Evolutionary conservation across 2,329 filamentous ascomycete species (phyloP).

Genomic region (Fusarium sp.): DNA sequence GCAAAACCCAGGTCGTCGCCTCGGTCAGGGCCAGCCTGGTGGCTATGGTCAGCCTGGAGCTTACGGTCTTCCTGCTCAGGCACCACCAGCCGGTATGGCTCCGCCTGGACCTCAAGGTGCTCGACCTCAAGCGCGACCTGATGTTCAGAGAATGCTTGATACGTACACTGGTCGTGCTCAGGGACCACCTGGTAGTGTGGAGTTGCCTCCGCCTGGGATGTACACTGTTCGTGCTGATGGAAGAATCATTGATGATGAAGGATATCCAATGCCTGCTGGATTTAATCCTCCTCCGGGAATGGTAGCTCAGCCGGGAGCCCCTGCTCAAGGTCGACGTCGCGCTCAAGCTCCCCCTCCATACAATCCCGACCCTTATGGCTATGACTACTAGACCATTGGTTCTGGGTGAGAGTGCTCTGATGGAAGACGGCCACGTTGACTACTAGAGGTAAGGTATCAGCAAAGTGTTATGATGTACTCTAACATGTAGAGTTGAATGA

Average conservation of each 20-base stretch:
- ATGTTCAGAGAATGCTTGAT: not conserved
- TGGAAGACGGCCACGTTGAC: rapidly evolving
- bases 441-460: not conserved
- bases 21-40: not conserved
- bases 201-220: not conserved
- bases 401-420: rapidly evolving
- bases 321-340: not conserved
- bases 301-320: not conserved
- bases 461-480: too few relatives aligned
- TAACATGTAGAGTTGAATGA: not conserved
- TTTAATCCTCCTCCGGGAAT: not conserved
- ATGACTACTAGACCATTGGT: not conserved
- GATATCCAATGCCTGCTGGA: not conserved
- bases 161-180: not conserved
- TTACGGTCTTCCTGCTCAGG: not conserved
- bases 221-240: not conserved
- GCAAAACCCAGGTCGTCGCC: not conserved
- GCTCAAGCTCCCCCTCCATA: not conserved
- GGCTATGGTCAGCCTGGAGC: not conserved
- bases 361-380: not conserved
- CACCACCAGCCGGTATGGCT: not conserved
- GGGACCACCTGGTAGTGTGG: not conserved
- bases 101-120: not conserved
- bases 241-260: not conserved
- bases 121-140: not conserved